Evolutionary conservation across 768 basidiomycete species (phyloP), one percentile per base, ranked within the genome.

Genomic region (Phanerochaete sordida): DNA sequence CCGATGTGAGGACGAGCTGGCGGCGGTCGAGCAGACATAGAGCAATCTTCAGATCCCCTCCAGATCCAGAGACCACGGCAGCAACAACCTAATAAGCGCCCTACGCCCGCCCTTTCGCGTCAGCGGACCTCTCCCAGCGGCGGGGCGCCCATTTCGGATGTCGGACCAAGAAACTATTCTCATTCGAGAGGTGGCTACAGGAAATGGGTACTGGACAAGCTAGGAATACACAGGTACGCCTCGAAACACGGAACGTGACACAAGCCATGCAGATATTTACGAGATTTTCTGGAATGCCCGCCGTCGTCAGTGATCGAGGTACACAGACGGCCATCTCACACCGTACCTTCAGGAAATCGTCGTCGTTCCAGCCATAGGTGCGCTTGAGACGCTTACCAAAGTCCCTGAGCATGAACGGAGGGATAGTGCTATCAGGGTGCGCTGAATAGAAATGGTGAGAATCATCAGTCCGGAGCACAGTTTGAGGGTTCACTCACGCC

Each of bases 1-100:
- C 81, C 87, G 62, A 87, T 82, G 74, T 90, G 88, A 47, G 88
- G 89, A 51, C 87, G 81, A 51, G 88, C 79, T 66, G 90, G 88
- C 48, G 88, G 88, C 27, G 89, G 82, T 65, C 85, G 80, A 61
- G 87, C 79, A 72, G 75, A 66, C 79, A 79, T 80, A 31, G n/a
- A n/a, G 35, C 52, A 54, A 59, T 53, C 39, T 48, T 37, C 23
- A n/a, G 50, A 51, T n/a, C 23, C 31, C 39, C 23, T 61, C n/a
- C 44, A 44, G 58, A 57, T 59, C 51, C 49, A 59, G 26, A 35
- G 33, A 49, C 24, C 54, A 48, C 43, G 46, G 27, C 27, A 28
- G 46, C 43, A 46, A 33, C 44, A 39, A 24, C 30, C 7, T 46
- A 24, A 28, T 50, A 54, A 46, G 54, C 59, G 59, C 59, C 53